phyloP scores from a whole-genome alignment of 176 grass and related monocot genomes.

The Carex myosuroides region DNA sequence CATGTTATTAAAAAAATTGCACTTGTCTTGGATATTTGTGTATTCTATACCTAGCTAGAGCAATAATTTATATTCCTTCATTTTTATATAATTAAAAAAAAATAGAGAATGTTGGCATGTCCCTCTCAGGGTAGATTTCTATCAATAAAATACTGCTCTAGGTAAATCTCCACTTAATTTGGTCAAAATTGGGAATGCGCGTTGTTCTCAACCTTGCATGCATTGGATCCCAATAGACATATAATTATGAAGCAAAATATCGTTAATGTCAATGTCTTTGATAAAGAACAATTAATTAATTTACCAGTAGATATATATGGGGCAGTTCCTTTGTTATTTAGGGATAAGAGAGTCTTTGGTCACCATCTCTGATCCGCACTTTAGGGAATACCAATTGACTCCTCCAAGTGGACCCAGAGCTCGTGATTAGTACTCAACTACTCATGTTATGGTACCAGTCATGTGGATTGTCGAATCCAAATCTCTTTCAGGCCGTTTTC shows the following conservation, averaged over 20 bases:
- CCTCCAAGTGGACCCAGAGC: neutral
- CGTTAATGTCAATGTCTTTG: neutral
- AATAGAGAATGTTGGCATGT: neutral
- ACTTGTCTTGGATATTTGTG: neutral
- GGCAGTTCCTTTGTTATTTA: neutral
- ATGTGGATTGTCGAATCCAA: neutral
- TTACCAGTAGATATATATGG: neutral
- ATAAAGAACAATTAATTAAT: neutral
- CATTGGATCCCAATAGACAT: slow-evolving; percentile 1
- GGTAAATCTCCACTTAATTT: slow-evolving; percentile 3
- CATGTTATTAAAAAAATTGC: neutral
- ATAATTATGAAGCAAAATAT: slow-evolving; percentile 8
- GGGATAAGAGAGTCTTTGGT: neutral
- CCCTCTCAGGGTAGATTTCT: neutral
- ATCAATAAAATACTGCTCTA: neutral
- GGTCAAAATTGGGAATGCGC: slow-evolving; percentile 2
- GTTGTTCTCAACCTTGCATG: neutral
- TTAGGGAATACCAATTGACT: slow-evolving; percentile 20
- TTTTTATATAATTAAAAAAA: neutral
- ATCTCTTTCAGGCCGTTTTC: neutral
- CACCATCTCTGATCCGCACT: slow-evolving; percentile 10
- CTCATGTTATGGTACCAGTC: neutral
- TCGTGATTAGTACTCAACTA: slow-evolving; percentile 16
- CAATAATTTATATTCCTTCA: neutral
- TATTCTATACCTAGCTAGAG: neutral